These are phyloP conservation scores for Cladosporium velox DNA, from an alignment of 2,329 filamentous ascomycete species.

Conservation along the genomic window DNA sequence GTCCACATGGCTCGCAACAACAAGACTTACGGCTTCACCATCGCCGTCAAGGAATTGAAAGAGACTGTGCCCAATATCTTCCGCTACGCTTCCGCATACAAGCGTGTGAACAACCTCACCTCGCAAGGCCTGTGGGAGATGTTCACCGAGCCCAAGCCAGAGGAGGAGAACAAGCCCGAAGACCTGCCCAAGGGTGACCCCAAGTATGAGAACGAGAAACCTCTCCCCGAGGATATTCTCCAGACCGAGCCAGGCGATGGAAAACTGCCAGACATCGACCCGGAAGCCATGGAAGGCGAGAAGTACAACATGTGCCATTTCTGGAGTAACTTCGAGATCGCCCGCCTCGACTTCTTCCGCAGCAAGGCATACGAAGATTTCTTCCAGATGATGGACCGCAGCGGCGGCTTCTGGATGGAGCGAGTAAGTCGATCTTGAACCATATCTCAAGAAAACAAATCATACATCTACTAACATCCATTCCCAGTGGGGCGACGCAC, in stretches of 20 bases:
- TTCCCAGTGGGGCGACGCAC: slow-evolving; percentile 93
- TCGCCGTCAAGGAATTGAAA: slow-evolving; percentile 95
- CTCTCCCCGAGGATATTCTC: slow-evolving; percentile 77
- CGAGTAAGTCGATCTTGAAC: slow-evolving; percentile 61
- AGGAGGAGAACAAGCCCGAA: slow-evolving; percentile 54
- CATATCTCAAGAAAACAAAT: background rate
- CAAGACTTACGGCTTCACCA: slow-evolving; percentile 98
- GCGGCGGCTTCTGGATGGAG: slow-evolving; percentile 99
- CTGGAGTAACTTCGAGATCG: slow-evolving; percentile 99
- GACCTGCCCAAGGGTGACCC: slow-evolving; percentile 54
- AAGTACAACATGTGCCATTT: slow-evolving; percentile 99
- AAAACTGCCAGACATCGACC: slow-evolving; percentile 77
- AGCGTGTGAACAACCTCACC: slow-evolving; percentile 83
- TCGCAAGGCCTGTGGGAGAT: slow-evolving; percentile 98
- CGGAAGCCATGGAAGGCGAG: slow-evolving; percentile 94
- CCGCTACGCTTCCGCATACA: slow-evolving; percentile 97
- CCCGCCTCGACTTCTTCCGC: slow-evolving; percentile 89
- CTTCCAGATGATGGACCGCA: slow-evolving; percentile 98
- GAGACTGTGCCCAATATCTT: slow-evolving; percentile 99
- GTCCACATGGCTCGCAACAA: slow-evolving; percentile 89
- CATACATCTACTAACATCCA: slow-evolving; percentile 40
- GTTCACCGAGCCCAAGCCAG: slow-evolving; percentile 80
- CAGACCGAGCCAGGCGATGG: slow-evolving; percentile 71
- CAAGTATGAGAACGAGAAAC: slow-evolving; percentile 65
- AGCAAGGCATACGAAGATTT: slow-evolving; percentile 98